phyloP scores from a whole-genome alignment of 768 basidiomycete genomes.

The Leccinum subtestaceum region DNA sequence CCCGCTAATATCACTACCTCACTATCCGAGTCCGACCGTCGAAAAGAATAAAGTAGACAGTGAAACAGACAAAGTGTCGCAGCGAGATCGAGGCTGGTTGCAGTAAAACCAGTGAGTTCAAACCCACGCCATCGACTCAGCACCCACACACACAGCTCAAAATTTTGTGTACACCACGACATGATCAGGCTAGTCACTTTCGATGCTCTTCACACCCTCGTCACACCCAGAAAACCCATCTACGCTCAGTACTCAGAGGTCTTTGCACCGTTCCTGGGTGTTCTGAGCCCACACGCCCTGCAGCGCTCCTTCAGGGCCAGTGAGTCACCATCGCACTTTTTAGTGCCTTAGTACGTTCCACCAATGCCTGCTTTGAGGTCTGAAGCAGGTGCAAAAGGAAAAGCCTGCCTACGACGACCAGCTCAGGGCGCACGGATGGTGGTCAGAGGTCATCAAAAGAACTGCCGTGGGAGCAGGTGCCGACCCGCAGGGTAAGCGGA shows the following conservation, averaged over 20 bases:
- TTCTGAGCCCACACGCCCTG: conserved; percentile 50
- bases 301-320: conserved; percentile 60
- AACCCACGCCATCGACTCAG: not conserved
- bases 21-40: conserved; percentile 19
- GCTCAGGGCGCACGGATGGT: conserved; percentile 59
- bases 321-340: conserved; percentile 19
- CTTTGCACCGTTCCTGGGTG: conserved; percentile 67
- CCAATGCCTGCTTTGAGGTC: conserved; percentile 31
- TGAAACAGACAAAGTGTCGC: conserved; percentile 15
- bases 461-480: conserved; percentile 79
- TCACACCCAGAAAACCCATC: conserved; percentile 66
- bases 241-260: conserved; percentile 58
- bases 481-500: conserved; percentile 46
- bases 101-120: not conserved
- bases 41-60: not conserved
- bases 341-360: not conserved
- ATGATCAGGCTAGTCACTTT: conserved; percentile 69
- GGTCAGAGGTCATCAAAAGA: conserved; percentile 71
- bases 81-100: not conserved
- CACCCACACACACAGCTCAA: not conserved
- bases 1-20: conserved; percentile 5
- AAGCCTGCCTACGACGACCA: conserved; percentile 51
- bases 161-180: not conserved
- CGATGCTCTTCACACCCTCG: conserved; percentile 73
- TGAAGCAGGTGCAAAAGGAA: conserved; percentile 53